phyloP scores from a whole-genome alignment of 2,329 filamentous ascomycete species.

The Hypomyces perniciosus region DNA sequence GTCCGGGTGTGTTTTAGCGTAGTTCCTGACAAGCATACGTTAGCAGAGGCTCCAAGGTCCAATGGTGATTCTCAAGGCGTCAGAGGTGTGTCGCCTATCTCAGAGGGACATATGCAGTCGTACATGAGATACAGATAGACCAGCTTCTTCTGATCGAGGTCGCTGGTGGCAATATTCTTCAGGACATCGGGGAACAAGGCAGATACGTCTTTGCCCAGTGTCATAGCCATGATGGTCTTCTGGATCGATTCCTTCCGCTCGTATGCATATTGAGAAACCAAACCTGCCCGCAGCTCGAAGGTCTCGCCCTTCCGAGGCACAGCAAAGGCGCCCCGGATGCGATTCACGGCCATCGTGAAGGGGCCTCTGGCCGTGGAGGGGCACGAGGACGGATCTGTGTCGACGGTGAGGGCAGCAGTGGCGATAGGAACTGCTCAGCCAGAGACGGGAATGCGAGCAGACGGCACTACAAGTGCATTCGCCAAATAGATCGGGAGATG shows the following conservation, averaged over 20 bases:
- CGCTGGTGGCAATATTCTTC: slow-evolving; percentile 94
- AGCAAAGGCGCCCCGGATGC: slow-evolving; percentile 89
- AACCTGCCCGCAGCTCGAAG: slow-evolving; percentile 88
- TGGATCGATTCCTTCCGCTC: slow-evolving; percentile 99
- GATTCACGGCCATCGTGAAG: slow-evolving; percentile 80
- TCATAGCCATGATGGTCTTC: slow-evolving; percentile 99
- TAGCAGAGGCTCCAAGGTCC: not conserved
- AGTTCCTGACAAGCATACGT: slow-evolving; percentile 62
- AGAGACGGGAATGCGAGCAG: not conserved
- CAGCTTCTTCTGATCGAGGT: slow-evolving; percentile 98
- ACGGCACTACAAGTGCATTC: not conserved
- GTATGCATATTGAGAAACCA: slow-evolving; percentile 98
- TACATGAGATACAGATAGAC: slow-evolving; percentile 98
- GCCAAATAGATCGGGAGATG: not conserved
- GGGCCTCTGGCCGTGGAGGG: slow-evolving; percentile 20
- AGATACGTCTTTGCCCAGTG: slow-evolving; percentile 95
- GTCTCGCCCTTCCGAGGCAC: slow-evolving; percentile 95
- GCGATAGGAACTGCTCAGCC: not conserved
- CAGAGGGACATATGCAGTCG: slow-evolving; percentile 24
- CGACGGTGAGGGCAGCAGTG: not conserved
- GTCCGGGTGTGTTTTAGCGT: slow-evolving; percentile 97
- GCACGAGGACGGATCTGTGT: slow-evolving; percentile 16
- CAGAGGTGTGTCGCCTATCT: not conserved
- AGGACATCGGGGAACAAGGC: slow-evolving; percentile 94
- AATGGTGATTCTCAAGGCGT: not conserved